phyloP scores from a whole-genome alignment of 176 grass and related monocot species.

The Avena atlantica region DNA sequence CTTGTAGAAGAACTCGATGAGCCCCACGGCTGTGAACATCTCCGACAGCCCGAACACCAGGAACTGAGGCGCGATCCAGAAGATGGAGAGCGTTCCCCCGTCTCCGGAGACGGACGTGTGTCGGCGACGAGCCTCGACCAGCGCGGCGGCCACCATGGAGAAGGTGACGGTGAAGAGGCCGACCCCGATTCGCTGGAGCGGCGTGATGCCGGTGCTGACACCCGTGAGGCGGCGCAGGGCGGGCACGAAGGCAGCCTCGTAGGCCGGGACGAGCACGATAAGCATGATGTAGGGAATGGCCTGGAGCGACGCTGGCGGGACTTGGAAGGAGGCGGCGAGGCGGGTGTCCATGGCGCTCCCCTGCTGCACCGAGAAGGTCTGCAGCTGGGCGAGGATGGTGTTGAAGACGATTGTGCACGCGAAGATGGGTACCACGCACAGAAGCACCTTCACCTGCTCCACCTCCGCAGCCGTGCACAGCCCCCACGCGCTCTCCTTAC shows the following conservation, averaged over 20 bases:
- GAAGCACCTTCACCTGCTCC: slow-evolving; percentile 82
- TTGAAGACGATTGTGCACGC: slow-evolving; percentile 93
- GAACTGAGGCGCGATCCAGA: slow-evolving; percentile 92
- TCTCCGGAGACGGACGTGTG: background rate
- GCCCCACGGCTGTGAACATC: slow-evolving; percentile 94
- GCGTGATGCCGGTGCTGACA: slow-evolving; percentile 64
- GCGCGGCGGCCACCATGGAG: slow-evolving; percentile 82
- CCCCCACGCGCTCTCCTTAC: slow-evolving; percentile 65
- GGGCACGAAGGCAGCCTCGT: slow-evolving; percentile 71
- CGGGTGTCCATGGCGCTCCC: slow-evolving; percentile 70
- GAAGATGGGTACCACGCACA: slow-evolving; percentile 83
- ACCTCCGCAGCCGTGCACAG: slow-evolving; percentile 69
- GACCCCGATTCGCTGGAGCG: slow-evolving; percentile 80
- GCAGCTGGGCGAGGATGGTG: slow-evolving; percentile 84
- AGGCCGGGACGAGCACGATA: slow-evolving; percentile 63
- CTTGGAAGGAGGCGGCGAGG: slow-evolving; percentile 51
- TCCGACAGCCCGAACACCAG: slow-evolving; percentile 83
- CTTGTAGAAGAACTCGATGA: slow-evolving; percentile 98
- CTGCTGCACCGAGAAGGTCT: slow-evolving; percentile 93
- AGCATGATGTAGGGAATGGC: slow-evolving; percentile 78
- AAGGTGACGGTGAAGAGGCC: slow-evolving; percentile 84
- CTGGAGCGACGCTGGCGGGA: slow-evolving; percentile 82
- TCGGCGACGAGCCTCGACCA: slow-evolving; percentile 57
- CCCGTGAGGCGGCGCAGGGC: slow-evolving; percentile 68
- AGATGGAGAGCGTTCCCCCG: slow-evolving; percentile 43